Conservation (phyloP, 345 rosid genomes). For the Cardamine resedifolia region DNA sequence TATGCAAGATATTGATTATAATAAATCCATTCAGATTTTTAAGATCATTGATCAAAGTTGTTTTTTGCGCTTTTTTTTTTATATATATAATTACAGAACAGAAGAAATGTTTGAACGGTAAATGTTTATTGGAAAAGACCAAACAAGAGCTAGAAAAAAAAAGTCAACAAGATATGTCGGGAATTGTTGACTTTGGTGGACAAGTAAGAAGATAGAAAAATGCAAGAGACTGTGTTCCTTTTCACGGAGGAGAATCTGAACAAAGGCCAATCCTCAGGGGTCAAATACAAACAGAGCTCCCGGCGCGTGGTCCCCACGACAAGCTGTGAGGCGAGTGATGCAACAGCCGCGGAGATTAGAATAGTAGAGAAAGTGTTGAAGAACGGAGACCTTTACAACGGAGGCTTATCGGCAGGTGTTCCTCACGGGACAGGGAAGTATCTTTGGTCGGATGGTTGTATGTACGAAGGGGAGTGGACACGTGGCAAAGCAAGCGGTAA, state of each 20-base stretch:
- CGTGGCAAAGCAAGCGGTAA: slow-evolving; percentile 56
- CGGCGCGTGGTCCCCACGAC: slow-evolving; percentile 37
- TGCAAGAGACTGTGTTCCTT: slow-evolving; percentile 39
- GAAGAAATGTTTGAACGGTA: background rate
- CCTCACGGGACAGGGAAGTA: slow-evolving; percentile 74
- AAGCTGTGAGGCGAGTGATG: slow-evolving; percentile 4
- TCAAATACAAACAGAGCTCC: slow-evolving; percentile 35
- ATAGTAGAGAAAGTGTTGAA: slow-evolving; percentile 48
- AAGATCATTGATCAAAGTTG: background rate
- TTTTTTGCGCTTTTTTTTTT: background rate
- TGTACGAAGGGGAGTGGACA: slow-evolving; percentile 74
- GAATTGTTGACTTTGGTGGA: background rate
- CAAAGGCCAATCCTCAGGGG: slow-evolving; percentile 32
- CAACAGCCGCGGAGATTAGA: slow-evolving; percentile 26
- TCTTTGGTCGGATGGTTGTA: slow-evolving; percentile 71
- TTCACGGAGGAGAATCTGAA: slow-evolving; percentile 37
- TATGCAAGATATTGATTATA: background rate
- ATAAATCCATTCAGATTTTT: slow-evolving; percentile 1
- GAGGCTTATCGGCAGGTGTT: slow-evolving; percentile 46
- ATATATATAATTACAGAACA: slow-evolving; percentile 5
- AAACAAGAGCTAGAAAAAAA: slow-evolving; percentile 8
- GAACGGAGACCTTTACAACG: slow-evolving; percentile 68
- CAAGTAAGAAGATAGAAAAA: slow-evolving; percentile 12
- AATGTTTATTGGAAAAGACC: slow-evolving; percentile 13
- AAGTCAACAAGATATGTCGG: slow-evolving; percentile 27